Percentiles rank a stretch among this genome's conserved stretches.
These are phyloP conservation scores for Termitomyces titanicus DNA, from an alignment of 768 basidiomycete species.

Conservation along the genomic window DNA sequence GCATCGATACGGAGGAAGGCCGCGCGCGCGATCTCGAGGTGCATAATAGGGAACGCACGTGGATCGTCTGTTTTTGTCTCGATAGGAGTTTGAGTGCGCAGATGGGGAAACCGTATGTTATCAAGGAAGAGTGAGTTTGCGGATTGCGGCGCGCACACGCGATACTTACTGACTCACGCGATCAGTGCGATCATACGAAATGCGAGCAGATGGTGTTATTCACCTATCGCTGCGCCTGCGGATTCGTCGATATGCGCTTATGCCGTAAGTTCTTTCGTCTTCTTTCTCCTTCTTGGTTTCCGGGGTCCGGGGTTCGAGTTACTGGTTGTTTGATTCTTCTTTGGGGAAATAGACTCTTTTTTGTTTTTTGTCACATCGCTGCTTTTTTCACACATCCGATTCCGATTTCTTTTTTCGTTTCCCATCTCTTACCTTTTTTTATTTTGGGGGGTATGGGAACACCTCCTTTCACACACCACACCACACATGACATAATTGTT, in stretches of 20 bases:
- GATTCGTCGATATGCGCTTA: conserved; percentile 76
- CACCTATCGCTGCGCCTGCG: conserved; percentile 55
- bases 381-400: neutral
- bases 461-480: too few relatives aligned
- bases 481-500: too few relatives aligned
- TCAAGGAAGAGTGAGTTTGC: conserved; percentile 82
- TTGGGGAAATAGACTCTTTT: neutral
- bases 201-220: conserved; percentile 68
- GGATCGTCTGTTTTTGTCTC: conserved; percentile 83
- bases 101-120: conserved; percentile 93
- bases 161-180: conserved; percentile 3
- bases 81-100: conserved; percentile 91
- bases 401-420: neutral
- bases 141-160: neutral
- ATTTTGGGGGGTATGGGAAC: too few relatives aligned
- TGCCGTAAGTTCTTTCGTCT: conserved; percentile 47
- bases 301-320: too few relatives aligned
- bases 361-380: too few relatives aligned
- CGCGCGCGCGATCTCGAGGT: conserved; percentile 79
- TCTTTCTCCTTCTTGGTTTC: neutral
- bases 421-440: neutral
- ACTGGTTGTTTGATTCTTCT: neutral
- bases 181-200: conserved; percentile 83
- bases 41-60: conserved; percentile 92
- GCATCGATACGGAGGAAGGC: conserved; percentile 74